These are phyloP conservation scores for Solanum corneliomulleri DNA, from an alignment of 257 asterid species.

Conservation along the genomic window DNA sequence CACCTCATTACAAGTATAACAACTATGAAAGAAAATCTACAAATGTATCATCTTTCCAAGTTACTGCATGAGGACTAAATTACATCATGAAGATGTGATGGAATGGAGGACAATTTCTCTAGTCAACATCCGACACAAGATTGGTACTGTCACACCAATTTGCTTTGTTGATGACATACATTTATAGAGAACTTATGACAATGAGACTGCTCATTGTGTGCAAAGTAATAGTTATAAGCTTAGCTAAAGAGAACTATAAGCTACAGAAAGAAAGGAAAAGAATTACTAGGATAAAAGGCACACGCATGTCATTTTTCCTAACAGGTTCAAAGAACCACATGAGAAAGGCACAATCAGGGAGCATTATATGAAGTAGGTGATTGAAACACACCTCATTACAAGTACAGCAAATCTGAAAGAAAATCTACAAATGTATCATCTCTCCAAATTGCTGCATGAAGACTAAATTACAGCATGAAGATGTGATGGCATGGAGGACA, in stretches of 20 bases:
- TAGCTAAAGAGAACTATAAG: not conserved
- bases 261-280: not conserved
- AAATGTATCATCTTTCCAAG: not conserved
- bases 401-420: not conserved
- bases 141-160: conserved; percentile 11
- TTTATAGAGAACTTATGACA: not conserved
- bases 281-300: not conserved
- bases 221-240: not conserved
- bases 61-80: not conserved
- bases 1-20: no score
- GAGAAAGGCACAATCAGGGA: not conserved
- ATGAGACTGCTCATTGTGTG: not conserved
- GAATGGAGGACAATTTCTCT: conserved; percentile 5
- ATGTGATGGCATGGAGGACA: not conserved
- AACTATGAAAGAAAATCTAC: not conserved
- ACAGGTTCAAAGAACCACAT: not conserved
- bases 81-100: conserved; percentile 5
- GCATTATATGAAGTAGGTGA: not conserved
- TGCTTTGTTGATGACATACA: conserved; percentile 7
- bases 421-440: not conserved
- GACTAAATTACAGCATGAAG: not conserved
- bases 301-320: not conserved
- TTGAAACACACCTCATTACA: not conserved
- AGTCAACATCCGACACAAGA: conserved; percentile 22
- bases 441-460: not conserved